A percentile compares a stretch with the other conserved stretches of the same genome.
These are phyloP conservation scores for Salix suchowensis DNA, from an alignment of 345 rosid species.

Conservation along the genomic window DNA sequence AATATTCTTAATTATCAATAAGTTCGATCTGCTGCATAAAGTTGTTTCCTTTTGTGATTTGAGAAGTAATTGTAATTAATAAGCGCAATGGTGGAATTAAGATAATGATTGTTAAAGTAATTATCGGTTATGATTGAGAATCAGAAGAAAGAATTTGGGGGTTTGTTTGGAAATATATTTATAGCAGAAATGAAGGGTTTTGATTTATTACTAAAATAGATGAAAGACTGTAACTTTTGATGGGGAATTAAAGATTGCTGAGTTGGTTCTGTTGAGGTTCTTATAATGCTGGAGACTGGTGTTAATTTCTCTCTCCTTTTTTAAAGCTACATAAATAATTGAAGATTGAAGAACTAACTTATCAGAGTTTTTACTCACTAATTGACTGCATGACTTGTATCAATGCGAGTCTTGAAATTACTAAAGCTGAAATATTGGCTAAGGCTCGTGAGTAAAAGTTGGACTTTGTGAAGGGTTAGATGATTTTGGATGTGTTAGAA, in stretches of 20 bases:
- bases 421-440: background rate
- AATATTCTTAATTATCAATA: background rate
- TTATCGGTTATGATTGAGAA: background rate
- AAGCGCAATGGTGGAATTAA: background rate
- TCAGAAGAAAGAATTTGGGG: background rate
- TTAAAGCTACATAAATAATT: background rate
- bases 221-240: background rate
- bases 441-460: background rate
- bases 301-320: background rate
- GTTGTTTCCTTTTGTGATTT: background rate
- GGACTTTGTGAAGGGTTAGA: background rate
- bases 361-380: background rate
- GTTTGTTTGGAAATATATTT: background rate
- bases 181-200: background rate
- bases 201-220: background rate
- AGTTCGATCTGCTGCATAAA: background rate
- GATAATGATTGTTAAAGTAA: background rate
- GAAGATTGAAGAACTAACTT: background rate
- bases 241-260: background rate
- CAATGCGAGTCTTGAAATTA: background rate
- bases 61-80: background rate
- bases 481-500: background rate
- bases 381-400: background rate
- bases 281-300: background rate
- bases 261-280: background rate